Conservation (phyloP, 1,284 basidiomycete species). For the Cystobasidiaceae sp. region DNA sequence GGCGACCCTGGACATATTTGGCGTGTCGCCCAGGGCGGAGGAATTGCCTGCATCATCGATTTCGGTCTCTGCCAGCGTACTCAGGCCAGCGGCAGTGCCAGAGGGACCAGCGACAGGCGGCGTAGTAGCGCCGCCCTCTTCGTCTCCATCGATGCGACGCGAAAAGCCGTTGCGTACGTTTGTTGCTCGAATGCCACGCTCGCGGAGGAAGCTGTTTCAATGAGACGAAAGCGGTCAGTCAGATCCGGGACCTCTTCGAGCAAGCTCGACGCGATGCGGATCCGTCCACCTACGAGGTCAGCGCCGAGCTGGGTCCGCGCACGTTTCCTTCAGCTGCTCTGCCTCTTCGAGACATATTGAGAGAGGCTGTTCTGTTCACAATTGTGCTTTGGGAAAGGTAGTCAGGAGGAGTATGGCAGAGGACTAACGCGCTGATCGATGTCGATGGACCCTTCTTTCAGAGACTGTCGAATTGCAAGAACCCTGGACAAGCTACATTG, state of each 20-base stretch:
- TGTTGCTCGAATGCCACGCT: conserved; percentile 22
- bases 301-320: conserved; percentile 21
- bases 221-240: background rate
- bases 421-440: too few relatives aligned
- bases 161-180: conserved; percentile 27
- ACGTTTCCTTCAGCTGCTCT: conserved; percentile 4
- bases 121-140: conserved; percentile 3
- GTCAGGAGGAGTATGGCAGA: too few relatives aligned
- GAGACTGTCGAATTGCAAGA: too few relatives aligned
- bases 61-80: background rate
- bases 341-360: conserved; percentile 28
- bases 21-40: conserved; percentile 3
- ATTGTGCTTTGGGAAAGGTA: too few relatives aligned
- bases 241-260: background rate
- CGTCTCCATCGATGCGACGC: conserved; percentile 8
- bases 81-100: background rate
- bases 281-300: conserved; percentile 7
- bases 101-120: conserved; percentile 2
- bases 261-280: background rate
- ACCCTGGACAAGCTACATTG: too few relatives aligned
- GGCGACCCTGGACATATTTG: background rate
- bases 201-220: background rate
- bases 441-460: too few relatives aligned
- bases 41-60: conserved; percentile 4
- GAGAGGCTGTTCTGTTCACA: too few relatives aligned